phyloP scores from a whole-genome alignment of 371 early-diverging fungal genomes.

The Fennellomyces sp. region DNA sequence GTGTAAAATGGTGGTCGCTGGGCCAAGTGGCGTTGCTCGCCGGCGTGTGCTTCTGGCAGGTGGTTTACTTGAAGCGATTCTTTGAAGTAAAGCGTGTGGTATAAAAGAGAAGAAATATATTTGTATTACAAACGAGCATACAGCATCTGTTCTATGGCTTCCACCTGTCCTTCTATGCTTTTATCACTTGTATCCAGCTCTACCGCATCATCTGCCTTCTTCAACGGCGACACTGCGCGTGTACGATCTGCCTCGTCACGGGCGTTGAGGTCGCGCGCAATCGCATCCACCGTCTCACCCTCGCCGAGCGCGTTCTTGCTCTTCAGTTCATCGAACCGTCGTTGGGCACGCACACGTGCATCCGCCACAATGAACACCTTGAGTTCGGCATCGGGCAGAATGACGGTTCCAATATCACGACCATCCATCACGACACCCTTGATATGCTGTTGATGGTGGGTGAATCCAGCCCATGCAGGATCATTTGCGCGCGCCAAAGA shows the following conservation, averaged over 20 bases:
- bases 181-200: constrained; percentile 80
- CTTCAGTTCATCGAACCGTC: constrained; percentile 72
- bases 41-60: constrained; percentile 71
- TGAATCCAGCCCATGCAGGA: constrained; percentile 23
- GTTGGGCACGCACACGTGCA: constrained; percentile 73
- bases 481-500: constrained; percentile 29
- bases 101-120: constrained; percentile 28
- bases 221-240: constrained; percentile 79
- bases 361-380: constrained; percentile 89
- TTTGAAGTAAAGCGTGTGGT: constrained; percentile 80
- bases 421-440: constrained; percentile 93
- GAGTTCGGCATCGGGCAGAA: constrained; percentile 89
- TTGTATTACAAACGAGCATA: constrained; percentile 19
- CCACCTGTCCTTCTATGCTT: constrained; percentile 79
- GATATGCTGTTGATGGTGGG: constrained; percentile 11
- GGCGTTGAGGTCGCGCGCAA: constrained; percentile 62
- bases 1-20: constrained; percentile 83
- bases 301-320: constrained; percentile 15
- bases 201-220: constrained; percentile 81
- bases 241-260: constrained; percentile 83
- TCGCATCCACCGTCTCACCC: constrained; percentile 50
- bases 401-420: constrained; percentile 90
- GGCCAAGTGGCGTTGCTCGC: constrained; percentile 64
- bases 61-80: constrained; percentile 74
- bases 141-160: constrained; percentile 62